Conservation (phyloP, 345 rosid genomes). For the Eucalyptus polyanthemos region DNA sequence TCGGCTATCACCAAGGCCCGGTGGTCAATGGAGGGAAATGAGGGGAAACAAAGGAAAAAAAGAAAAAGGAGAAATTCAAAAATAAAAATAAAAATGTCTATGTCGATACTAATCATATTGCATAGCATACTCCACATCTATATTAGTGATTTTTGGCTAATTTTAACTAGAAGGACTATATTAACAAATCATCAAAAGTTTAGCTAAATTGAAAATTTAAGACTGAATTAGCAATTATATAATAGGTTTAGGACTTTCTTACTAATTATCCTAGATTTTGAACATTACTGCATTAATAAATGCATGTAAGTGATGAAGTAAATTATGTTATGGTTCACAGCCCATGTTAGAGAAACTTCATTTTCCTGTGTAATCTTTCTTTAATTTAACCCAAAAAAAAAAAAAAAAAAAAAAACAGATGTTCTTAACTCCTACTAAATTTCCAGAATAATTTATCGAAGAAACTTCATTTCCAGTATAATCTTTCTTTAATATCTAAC, state of each 20-base stretch:
- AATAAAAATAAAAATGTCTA: background rate
- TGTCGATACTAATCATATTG: accelerated
- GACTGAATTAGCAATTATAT: background rate
- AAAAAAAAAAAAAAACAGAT: no score
- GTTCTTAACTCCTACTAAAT: background rate
- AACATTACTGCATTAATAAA: background rate
- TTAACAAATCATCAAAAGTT: background rate
- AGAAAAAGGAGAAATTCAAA: no score
- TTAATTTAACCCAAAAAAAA: background rate
- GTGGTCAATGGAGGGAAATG: background rate
- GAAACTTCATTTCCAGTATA: background rate
- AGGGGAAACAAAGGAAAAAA: background rate
- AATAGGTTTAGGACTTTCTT: background rate
- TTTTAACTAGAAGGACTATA: no score
- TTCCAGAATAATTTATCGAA: background rate
- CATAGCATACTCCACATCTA: accelerated
- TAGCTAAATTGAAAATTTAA: background rate
- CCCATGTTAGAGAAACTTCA: background rate
- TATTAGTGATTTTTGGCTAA: no score
- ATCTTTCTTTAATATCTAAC: background rate
- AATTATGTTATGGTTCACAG: background rate
- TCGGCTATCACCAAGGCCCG: accelerated
- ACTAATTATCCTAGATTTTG: background rate
- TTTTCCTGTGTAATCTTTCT: background rate
- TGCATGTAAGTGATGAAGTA: background rate